phyloP scores from a whole-genome alignment of 2,329 filamentous ascomycete species.

The Ophiostoma populinum region DNA sequence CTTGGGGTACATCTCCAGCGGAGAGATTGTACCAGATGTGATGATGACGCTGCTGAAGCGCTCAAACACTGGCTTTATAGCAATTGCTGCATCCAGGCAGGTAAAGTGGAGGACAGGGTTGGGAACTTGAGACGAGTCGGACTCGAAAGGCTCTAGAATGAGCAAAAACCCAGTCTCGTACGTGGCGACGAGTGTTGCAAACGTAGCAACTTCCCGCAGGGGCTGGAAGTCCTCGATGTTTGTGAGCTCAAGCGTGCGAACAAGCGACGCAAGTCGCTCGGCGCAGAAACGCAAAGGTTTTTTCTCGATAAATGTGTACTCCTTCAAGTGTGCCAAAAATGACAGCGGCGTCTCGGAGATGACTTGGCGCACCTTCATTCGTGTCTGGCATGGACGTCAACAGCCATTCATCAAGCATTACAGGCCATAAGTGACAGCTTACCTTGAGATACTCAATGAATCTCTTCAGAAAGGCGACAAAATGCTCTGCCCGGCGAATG shows the following conservation, averaged over 20 bases:
- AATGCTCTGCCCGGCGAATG: conserved; percentile 88
- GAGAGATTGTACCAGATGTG: conserved; percentile 91
- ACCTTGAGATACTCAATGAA: conserved; percentile 94
- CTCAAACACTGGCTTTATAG: conserved; percentile 94
- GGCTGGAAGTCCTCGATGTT: conserved; percentile 98
- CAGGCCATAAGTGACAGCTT: no score
- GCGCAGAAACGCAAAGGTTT: conserved; percentile 91
- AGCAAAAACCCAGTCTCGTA: conserved; percentile 94
- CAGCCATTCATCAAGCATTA: background rate
- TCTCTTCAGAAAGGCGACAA: conserved; percentile 81
- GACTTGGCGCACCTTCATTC: conserved; percentile 95
- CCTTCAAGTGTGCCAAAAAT: conserved; percentile 81
- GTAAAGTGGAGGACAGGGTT: conserved; percentile 97
- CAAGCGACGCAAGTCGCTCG: conserved; percentile 82
- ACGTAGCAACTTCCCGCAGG: conserved; percentile 91
- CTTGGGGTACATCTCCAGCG: conserved; percentile 96
- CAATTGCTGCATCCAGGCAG: conserved; percentile 90
- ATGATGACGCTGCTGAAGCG: conserved; percentile 97
- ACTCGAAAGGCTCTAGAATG: conserved; percentile 95
- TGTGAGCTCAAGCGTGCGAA: conserved; percentile 84
- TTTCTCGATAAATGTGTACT: conserved; percentile 93
- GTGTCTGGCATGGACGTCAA: conserved; percentile 42
- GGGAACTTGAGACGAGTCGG: conserved; percentile 83
- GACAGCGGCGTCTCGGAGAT: conserved; percentile 94
- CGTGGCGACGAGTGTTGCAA: conserved; percentile 86